A percentile compares a stretch with the other conserved stretches of the same genome.
phyloP scores from a whole-genome alignment of 805 yeast species.

The Sugiyamaella floridensis region DNA sequence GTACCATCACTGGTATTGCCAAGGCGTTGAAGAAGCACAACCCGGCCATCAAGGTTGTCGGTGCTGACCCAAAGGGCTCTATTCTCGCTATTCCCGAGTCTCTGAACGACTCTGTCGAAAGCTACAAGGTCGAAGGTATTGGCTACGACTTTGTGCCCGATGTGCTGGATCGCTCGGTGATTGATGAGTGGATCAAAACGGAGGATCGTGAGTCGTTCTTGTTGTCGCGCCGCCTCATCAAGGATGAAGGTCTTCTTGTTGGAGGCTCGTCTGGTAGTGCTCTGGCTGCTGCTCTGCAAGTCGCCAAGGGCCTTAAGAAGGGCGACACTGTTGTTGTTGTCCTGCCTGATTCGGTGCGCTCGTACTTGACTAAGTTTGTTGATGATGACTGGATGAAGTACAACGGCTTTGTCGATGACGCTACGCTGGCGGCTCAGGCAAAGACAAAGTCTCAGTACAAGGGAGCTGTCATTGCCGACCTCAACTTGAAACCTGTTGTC shows the following conservation, averaged over 20 bases:
- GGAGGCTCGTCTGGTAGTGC: conserved; percentile 92
- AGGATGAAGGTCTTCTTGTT: conserved; percentile 78
- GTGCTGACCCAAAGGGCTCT: conserved; percentile 85
- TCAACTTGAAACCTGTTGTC: conserved; percentile 73
- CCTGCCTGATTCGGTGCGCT: conserved; percentile 81
- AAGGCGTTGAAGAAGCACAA: conserved; percentile 67
- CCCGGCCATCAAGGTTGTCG: conserved; percentile 54
- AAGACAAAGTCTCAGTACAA: conserved; percentile 36
- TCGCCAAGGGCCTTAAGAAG: conserved; percentile 61
- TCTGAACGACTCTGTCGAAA: conserved; percentile 50
- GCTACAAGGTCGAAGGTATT: conserved; percentile 81
- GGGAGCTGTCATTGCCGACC: conserved; percentile 57
- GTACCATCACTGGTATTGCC: conserved; percentile 80
- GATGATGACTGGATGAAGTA: conserved; percentile 87
- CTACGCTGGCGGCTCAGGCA: conserved; percentile 34
- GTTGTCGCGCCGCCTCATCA: conserved; percentile 72
- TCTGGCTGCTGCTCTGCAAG: conserved; percentile 67
- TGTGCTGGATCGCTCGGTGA: conserved; percentile 56
- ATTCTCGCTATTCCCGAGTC: conserved; percentile 74
- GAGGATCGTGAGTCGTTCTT: conserved; percentile 75
- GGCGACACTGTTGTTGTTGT: conserved; percentile 71
- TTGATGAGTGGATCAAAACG: conserved; percentile 80
- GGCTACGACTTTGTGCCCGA: conserved; percentile 87
- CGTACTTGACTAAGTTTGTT: conserved; percentile 78
- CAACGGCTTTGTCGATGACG: conserved; percentile 62